Base-by-base conservation (phyloP, 805 yeast species). In the Hanseniaspora occidentalis region DNA sequence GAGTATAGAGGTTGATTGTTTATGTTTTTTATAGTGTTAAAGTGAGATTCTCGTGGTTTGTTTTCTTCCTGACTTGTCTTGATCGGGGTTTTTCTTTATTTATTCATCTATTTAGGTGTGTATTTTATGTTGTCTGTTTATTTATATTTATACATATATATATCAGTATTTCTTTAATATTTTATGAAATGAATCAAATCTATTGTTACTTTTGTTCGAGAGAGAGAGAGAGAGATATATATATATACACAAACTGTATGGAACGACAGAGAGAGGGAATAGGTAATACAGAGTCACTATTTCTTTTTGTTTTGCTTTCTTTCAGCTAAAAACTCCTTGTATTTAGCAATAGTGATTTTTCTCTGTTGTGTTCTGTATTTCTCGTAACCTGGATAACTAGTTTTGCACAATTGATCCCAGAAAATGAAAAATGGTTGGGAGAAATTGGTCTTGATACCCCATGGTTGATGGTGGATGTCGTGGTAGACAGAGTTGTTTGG, bases 401-500 rank as follows among this genome's bases (percentile, higher is more conserved):
- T 85, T 41, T 76, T 73, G 42, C 73, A 70, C 37, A 78, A 47
- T 39, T 64, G 63, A 61, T 92, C 98, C 98, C 98, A 92, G 55
- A 85, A 77, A 1, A 85, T 80, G 64, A 92, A 92, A 65, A 89
- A 92, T 3, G 98, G 98, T 67, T 92, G 98, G 11, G 94, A 79
- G 55, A 79, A 92, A 65, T 92, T 92, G 43, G 80, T 77, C 66
- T 85, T 85, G 63, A 92, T 77, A 29, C 98, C 98, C 69, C 89
- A 92, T 52, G 75, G 77, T 68, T 92, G 98, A 62, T 92, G 98
- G 58, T 92, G 98, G 50, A 92, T 88, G 62, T 92, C 98, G 56
- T 92, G 98, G 60, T 86, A 92, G 24, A 86, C 81, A 11, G 97
- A 82, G 57, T 92, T 86, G 65, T 92, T 92, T 47, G 96, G 97